A percentile compares a stretch with the other conserved stretches of the same genome.
Evolutionary conservation across 495 filamentous ascomycete genomes (phyloP).

Genomic region (Antarctomyces pellizariae): DNA sequence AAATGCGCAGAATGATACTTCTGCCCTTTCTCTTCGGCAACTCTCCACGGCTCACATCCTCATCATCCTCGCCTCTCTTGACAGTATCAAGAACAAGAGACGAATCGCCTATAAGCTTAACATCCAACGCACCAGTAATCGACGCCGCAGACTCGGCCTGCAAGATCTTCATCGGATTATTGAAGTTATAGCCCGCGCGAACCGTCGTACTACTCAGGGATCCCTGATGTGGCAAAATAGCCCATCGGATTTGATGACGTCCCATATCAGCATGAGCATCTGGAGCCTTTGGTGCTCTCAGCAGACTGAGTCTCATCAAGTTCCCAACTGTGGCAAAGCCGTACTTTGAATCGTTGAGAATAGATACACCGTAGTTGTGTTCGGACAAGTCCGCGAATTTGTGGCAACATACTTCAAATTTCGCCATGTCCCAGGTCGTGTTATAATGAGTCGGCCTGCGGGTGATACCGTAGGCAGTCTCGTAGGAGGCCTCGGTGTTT

Average conservation of each 20-base stretch:
- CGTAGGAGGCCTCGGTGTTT: constrained; percentile 87
- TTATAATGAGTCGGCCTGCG: constrained; percentile 86
- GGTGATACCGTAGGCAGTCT: constrained; percentile 81
- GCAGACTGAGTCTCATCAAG: constrained; percentile 73
- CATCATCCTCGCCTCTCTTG: constrained; percentile 90
- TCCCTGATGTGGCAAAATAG: constrained; percentile 68
- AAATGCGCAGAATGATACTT: constrained; percentile 64
- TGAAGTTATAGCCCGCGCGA: constrained; percentile 72
- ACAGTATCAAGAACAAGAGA: constrained; percentile 59
- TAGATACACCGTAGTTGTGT: constrained; percentile 71
- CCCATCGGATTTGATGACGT: constrained; percentile 68
- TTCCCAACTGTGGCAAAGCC: constrained; percentile 85
- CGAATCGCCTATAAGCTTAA: constrained; percentile 30
- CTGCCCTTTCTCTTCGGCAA: constrained; percentile 41
- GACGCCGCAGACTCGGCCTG: constrained; percentile 14
- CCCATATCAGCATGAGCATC: constrained; percentile 97
- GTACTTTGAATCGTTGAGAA: constrained; percentile 92
- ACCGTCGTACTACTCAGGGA: constrained; percentile 46
- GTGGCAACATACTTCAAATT: constrained; percentile 96
- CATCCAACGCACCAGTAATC: constrained; percentile 14
- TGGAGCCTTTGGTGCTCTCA: constrained; percentile 85
- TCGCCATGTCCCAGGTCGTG: constrained; percentile 95
- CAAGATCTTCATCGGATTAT: constrained; percentile 45
- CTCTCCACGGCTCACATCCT: constrained; percentile 56
- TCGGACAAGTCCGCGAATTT: constrained; percentile 95